phyloP scores from a whole-genome alignment of 192 early-diverging fungal species.

The Backusella macrospora region DNA sequence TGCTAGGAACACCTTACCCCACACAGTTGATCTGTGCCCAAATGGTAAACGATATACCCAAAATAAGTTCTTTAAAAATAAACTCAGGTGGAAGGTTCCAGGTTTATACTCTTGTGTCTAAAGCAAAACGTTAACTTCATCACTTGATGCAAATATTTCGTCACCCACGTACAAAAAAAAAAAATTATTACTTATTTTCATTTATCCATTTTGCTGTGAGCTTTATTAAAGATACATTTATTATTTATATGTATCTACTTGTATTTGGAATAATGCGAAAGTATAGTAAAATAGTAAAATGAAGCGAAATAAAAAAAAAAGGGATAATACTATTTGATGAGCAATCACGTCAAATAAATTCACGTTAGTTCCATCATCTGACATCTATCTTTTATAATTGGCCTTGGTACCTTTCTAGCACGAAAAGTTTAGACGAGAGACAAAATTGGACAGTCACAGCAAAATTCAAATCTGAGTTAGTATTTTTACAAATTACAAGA shows the following conservation, averaged over 20 bases:
- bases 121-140: conserved; percentile 1
- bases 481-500: no score
- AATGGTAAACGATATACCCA: background rate
- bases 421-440: no score
- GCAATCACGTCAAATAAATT: conserved; percentile 5
- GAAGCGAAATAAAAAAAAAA: background rate
- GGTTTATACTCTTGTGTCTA: conserved; percentile 7
- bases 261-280: background rate
- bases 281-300: background rate
- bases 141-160: conserved; percentile 9
- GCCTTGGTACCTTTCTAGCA: background rate
- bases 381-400: background rate
- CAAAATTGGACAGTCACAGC: no score
- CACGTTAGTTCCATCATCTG: background rate
- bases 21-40: conserved; percentile 11
- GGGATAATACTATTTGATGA: background rate
- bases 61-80: background rate
- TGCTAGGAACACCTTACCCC: background rate
- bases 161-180: conserved; percentile 12
- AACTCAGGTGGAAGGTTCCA: conserved; percentile 8
- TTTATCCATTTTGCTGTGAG: background rate
- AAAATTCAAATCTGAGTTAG: no score
- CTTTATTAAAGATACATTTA: background rate
- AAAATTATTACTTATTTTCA: background rate
- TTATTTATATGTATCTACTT: background rate